These are phyloP conservation scores for Russula ochroleuca DNA, from an alignment of 768 basidiomycete species.

Conservation along the genomic window DNA sequence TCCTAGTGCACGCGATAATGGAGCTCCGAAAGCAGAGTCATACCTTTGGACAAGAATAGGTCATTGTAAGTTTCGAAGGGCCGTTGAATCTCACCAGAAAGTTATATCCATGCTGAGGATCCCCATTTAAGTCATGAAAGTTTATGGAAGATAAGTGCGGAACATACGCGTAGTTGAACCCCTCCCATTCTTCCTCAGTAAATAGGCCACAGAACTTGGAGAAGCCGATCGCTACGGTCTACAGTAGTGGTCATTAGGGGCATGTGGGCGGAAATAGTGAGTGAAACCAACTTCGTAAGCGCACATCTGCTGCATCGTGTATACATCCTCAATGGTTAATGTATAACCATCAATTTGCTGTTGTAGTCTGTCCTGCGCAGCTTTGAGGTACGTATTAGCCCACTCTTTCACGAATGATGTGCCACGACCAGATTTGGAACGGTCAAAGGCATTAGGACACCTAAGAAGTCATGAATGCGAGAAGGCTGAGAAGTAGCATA, in stretches of 20 bases:
- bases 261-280: not conserved
- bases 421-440: conserved; percentile 53
- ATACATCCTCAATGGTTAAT: conserved; percentile 64
- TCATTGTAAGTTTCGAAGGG: not conserved
- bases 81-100: conserved; percentile 46
- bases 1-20: conserved; percentile 70
- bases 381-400: conserved; percentile 65
- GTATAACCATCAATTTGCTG: conserved; percentile 56
- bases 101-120: conserved; percentile 51
- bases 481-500: not conserved
- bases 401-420: conserved; percentile 57
- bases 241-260: not conserved
- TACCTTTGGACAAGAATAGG: conserved; percentile 41
- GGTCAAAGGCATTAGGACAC: conserved; percentile 57
- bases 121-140: conserved; percentile 29
- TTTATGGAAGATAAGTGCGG: conserved; percentile 39
- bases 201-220: conserved; percentile 90
- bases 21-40: conserved; percentile 75
- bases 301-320: conserved; percentile 76
- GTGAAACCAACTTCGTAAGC: conserved; percentile 64
- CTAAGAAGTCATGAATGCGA: conserved; percentile 30
- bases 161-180: conserved; percentile 75
- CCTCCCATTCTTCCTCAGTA: conserved; percentile 89
- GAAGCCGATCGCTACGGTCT: conserved; percentile 90
- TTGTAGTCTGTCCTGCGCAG: conserved; percentile 59